Base-by-base conservation (phyloP, 176 grass and related monocot species). In the Hsuehochloa calcarea region DNA sequence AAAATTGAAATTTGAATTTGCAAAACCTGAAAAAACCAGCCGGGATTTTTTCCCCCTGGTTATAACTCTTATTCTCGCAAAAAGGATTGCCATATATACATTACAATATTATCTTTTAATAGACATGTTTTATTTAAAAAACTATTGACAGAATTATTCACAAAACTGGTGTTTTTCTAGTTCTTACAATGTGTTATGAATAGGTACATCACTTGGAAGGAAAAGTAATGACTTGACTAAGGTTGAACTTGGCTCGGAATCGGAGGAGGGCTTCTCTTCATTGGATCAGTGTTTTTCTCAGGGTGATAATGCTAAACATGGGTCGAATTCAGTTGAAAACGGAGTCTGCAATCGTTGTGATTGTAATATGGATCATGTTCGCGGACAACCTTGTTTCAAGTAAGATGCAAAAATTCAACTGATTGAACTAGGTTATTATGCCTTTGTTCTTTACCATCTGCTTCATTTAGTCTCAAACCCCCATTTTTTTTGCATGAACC, bases 171-270 rank as follows among this genome's bases (percentile, higher is more conserved):
- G 20, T 72, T 6, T 29, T 74, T 58, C 11, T 44, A 79, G 78
- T 89, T 94, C 61, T 89, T 74, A 85, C 61, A 85, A 61, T 86
- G 87, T 92, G 62, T 59, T 84, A 61, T 88, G 40, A 72, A 47
- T 82, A 92, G 93, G 51, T 88, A 70, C 55, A 84, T 47, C 63
- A 41, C 70, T 70, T 69, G 87, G 66, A 85, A 77, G 27, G 41
- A 87, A 63, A 80, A 74, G 27, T 63, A 80, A 41, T 76, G 64
- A 78, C 19, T 69, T 84, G 12, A 58, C 65, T 54, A 65, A 79
- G 11, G 79, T 27, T 88, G 81, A 86, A 63, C 58, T 64, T 49
- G 47, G 69, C 16, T 68, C 22, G 8, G n/a, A 77, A 74, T 47
- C 44, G 61, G 49, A 80, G 68, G 77, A 79, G 31, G 77, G 66